These are phyloP conservation scores for Colletotrichum camelliae DNA, from an alignment of 2,329 filamentous ascomycete genomes.

Conservation along the genomic window DNA sequence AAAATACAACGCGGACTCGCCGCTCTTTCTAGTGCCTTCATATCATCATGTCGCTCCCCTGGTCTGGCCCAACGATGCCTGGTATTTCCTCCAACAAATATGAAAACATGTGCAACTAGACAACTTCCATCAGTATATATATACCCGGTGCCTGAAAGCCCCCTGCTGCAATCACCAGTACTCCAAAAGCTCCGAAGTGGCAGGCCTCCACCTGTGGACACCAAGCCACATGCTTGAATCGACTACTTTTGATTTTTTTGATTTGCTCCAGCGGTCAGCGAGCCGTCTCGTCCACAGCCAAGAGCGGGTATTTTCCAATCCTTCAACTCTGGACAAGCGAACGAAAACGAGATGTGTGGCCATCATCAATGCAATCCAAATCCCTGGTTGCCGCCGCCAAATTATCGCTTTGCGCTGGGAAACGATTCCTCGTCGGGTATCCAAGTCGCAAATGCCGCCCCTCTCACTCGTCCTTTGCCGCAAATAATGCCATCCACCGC, in stretches of 20 bases:
- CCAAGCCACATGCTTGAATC: not conserved
- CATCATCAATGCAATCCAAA: not conserved
- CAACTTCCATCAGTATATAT: not conserved
- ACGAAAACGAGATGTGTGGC: not conserved
- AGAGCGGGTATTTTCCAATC: not conserved
- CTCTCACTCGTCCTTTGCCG: not conserved
- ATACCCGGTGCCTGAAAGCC: constrained; percentile 5
- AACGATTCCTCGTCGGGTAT: not conserved
- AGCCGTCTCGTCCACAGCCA: not conserved
- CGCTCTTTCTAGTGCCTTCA: constrained; percentile 6
- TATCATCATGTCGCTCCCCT: constrained; percentile 9
- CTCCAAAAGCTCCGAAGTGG: constrained; percentile 5
- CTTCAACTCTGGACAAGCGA: not conserved
- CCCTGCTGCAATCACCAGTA: not conserved
- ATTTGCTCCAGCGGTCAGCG: not conserved
- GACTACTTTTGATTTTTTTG: constrained; percentile 5
- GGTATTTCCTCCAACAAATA: constrained; percentile 15
- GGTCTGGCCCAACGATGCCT: constrained; percentile 8
- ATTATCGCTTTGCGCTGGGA: not conserved
- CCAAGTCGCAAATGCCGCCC: not conserved
- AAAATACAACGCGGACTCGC: constrained; percentile 3
- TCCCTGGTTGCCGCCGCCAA: not conserved
- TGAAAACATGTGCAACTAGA: constrained; percentile 7
- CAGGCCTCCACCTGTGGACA: not conserved
- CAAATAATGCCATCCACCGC: not conserved